A percentile compares a stretch with the other conserved stretches of the same genome.
Conservation (phyloP, 192 early-diverging fungal genomes). For the Backusella circina region DNA sequence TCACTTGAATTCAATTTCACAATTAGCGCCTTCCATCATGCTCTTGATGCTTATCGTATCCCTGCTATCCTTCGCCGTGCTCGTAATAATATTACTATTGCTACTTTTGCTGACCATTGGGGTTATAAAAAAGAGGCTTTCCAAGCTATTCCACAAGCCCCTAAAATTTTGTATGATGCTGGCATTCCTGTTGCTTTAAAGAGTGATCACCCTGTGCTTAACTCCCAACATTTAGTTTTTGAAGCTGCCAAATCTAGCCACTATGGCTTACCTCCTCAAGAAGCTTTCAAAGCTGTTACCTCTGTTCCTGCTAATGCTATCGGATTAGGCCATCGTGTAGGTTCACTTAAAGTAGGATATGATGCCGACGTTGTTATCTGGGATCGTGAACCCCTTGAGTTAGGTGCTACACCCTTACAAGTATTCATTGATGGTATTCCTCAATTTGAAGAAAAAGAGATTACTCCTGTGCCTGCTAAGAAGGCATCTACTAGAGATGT, state of each 20-base stretch:
- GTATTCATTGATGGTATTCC: conserved; percentile 74
- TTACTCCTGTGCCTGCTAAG: conserved; percentile 13
- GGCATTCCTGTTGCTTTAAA: conserved; percentile 76
- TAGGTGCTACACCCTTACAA: conserved; percentile 70
- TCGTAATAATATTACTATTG: conserved; percentile 62
- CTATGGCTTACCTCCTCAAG: conserved; percentile 61
- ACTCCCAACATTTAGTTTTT: conserved; percentile 68
- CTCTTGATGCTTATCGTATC: conserved; percentile 68
- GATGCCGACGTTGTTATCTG: conserved; percentile 84
- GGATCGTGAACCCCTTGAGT: conserved; percentile 64
- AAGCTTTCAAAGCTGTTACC: conserved; percentile 64
- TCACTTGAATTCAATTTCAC: conserved; percentile 74
- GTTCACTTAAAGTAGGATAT: conserved; percentile 58
- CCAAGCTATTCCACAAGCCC: conserved; percentile 52
- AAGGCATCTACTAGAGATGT: conserved; percentile 17
- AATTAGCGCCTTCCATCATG: conserved; percentile 75
- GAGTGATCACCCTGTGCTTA: conserved; percentile 74
- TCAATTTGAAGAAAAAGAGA: conserved; percentile 43
- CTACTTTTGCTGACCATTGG: conserved; percentile 67
- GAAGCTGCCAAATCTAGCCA: conserved; percentile 73
- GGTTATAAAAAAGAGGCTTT: conserved; percentile 80
- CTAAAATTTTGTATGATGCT: conserved; percentile 60
- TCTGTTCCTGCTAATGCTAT: conserved; percentile 66
- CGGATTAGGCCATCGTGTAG: conserved; percentile 68
- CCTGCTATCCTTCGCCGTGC: conserved; percentile 60